Evolutionary conservation across 1,139 yeast genomes (phyloP), one percentile per base, ranked within the genome.

Genomic region (Pichia sp.): DNA sequence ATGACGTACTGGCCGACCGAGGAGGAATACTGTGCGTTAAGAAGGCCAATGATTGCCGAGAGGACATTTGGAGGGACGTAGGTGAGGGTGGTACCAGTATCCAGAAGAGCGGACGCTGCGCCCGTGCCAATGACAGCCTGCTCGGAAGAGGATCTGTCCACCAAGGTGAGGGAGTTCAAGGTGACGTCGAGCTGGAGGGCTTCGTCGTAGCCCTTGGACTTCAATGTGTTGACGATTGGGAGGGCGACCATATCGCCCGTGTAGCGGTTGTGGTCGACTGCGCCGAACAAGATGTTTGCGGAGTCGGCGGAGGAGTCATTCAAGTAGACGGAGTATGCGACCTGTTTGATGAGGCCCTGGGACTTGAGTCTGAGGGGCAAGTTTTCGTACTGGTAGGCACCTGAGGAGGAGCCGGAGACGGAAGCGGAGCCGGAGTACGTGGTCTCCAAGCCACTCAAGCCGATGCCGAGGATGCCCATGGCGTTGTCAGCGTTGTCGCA

Each of bases 41-140:
- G 60, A 1, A 63, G 51, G 2, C 57, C 52, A 0, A 79, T 82
- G 54, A 84, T 68, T 4, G 67, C 58, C 3, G 64, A 63, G 14
- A 80, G 68, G 30, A 78, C 63, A n/a, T 60, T 64, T 1, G 63
- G 51, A 24, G 89, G 87, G 2, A 83, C 67, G 60, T 76, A 78
- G 5, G 85, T 75, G 50, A 81, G 68, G 2, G 91, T 81, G 8
- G 91, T 79, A 48, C 93, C 93, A 2, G 89, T 79, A 68, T 86
- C 93, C 46, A 86, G 69, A 48, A 83, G 67, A 3, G 84, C 87
- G 1, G 80, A 72, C 24, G 71, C 67, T 42, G 69, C 68, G 40
- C 71, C 67, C 3, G 67, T 52, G 17, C 75, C 80, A 46, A 78
- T 64, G 10, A 73, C 72, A 20, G 63, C 63, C 60, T 59, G 57